phyloP scores from a whole-genome alignment of 495 filamentous ascomycete species.

The Penicillium dipodomyicola region DNA sequence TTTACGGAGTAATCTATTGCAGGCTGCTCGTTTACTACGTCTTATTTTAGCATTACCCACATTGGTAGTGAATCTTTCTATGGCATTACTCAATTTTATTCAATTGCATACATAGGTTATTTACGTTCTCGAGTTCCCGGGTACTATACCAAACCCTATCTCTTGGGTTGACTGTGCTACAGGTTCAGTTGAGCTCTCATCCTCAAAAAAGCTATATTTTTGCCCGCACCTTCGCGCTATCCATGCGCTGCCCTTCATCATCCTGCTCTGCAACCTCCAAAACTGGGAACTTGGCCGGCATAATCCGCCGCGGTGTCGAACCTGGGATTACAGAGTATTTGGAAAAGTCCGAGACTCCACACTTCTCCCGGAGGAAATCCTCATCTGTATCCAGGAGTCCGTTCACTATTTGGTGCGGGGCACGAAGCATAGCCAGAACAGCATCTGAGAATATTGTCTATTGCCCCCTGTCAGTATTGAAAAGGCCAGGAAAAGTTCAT shows the following conservation, averaged over 20 bases:
- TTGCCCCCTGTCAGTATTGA: background rate
- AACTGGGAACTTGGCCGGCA: slow-evolving; percentile 70
- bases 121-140: background rate
- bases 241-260: slow-evolving; percentile 72
- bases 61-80: background rate
- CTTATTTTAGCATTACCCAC: background rate
- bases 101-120: background rate
- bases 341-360: slow-evolving; percentile 68
- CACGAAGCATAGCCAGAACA: slow-evolving; percentile 67
- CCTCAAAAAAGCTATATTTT: slow-evolving; percentile 25
- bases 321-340: slow-evolving; percentile 70
- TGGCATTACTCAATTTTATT: background rate
- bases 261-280: slow-evolving; percentile 75
- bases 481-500: background rate
- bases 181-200: background rate
- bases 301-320: slow-evolving; percentile 65
- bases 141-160: background rate
- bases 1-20: slow-evolving; percentile 8
- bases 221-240: slow-evolving; percentile 51
- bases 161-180: background rate
- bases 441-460: slow-evolving; percentile 76
- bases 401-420: slow-evolving; percentile 61
- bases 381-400: slow-evolving; percentile 75
- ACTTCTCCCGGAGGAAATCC: slow-evolving; percentile 68
- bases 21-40: background rate